Evolutionary conservation across 179 eudicot species (phyloP), one percentile per base, ranked within the genome.

Genomic region (Vitellaria paradoxa): DNA sequence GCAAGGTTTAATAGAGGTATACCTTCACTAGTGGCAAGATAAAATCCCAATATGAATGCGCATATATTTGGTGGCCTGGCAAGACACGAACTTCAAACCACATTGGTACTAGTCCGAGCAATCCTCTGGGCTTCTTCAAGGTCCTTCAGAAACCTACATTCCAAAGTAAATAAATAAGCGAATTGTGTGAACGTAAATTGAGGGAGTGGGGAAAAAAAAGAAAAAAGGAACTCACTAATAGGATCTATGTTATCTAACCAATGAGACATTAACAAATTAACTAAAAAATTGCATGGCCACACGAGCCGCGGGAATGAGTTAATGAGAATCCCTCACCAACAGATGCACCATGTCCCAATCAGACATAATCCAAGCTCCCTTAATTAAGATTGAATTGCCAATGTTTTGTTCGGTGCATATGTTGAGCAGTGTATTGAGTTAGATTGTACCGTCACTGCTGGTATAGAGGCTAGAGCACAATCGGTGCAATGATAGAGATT

Each of bases 91-190:
- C 57, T 24, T 88, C 82, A 93, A 52, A 93, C 82, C 76, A 86
- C 78, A 70, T 77, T 84, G 50, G 81, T 85, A 84, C 85, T 90
- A 46, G 90, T 84, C 49, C 94, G 85, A 62, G 88, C 84, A 59
- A 86, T 76, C 82, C 92, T 84, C 72, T 90, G 96, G 67, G 98
- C 98, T 80, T 93, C 94, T 89, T 93, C 97, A 72, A 93, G 96
- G 83, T 93, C 98, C 86, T 85, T 90, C 84, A 93, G 75, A 78
- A 93, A 93, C 89, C 97, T 93, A 80, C 53, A 82, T 55, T 15
- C 46, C 49, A 7, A 74, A 57, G 47, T 42, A 46, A 65, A 68
- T 15, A 30, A 23, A 68, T 15, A 30, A 23, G 37, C 0, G 45
- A 30, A 23, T 4, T 15, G 40, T 40, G 30, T 45, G 5, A 9